These are phyloP conservation scores for Penicillium sp. DNA, from an alignment of 2,329 filamentous ascomycete species.

Conservation along the genomic window DNA sequence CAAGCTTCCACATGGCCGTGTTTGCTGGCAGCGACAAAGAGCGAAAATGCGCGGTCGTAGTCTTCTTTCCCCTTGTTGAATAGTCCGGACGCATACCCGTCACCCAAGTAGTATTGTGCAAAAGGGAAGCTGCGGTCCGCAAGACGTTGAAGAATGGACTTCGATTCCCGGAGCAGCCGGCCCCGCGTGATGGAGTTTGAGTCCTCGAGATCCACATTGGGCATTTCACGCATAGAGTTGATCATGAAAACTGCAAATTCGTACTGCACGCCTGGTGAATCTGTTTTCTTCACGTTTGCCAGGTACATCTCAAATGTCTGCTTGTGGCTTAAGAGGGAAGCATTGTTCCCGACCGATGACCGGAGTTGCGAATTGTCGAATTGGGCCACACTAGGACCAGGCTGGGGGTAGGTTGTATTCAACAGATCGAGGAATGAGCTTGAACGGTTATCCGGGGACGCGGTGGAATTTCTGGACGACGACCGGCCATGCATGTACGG, in stretches of 20 bases:
- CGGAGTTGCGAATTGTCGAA: slow-evolving; percentile 82
- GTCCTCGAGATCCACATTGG: slow-evolving; percentile 49
- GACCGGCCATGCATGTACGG: slow-evolving; percentile 49
- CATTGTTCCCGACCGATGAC: slow-evolving; percentile 79
- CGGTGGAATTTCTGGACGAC: slow-evolving; percentile 49
- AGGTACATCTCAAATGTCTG: slow-evolving; percentile 98
- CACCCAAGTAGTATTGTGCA: slow-evolving; percentile 94
- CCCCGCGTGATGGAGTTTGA: slow-evolving; percentile 50
- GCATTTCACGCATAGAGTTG: slow-evolving; percentile 79
- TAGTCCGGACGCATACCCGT: slow-evolving; percentile 89
- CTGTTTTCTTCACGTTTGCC: slow-evolving; percentile 95
- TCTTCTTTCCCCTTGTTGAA: slow-evolving; percentile 95
- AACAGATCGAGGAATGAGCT: slow-evolving; percentile 63
- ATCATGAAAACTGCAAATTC: slow-evolving; percentile 96
- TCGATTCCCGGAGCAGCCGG: slow-evolving; percentile 80
- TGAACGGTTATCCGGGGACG: slow-evolving; percentile 60
- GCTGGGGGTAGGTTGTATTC: slow-evolving; percentile 76
- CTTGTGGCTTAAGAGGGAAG: slow-evolving; percentile 83
- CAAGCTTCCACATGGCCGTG: slow-evolving; percentile 96
- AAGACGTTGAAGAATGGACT: slow-evolving; percentile 81
- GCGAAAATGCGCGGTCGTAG: slow-evolving; percentile 84
- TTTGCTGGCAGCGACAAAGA: slow-evolving; percentile 92
- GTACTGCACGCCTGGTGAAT: slow-evolving; percentile 85
- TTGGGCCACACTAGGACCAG: slow-evolving; percentile 61
- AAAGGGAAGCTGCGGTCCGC: slow-evolving; percentile 90